Evolutionary conservation across 2,329 filamentous ascomycete genomes (phyloP).

Genomic region (Aspergillus sclerotialis): DNA sequence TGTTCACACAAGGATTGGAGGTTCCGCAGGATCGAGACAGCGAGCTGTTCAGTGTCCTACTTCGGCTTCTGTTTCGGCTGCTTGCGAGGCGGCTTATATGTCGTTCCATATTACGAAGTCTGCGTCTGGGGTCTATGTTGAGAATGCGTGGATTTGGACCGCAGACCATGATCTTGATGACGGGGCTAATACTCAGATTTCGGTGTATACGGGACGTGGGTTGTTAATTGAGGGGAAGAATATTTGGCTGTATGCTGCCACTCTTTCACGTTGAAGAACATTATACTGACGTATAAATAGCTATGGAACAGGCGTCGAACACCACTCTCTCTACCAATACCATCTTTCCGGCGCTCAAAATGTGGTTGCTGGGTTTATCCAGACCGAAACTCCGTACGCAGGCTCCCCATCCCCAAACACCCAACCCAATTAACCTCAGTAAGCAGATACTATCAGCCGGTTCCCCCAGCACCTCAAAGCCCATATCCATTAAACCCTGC

Average conservation of each 20-base stretch:
- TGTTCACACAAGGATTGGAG: conserved; percentile 46
- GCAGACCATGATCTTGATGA: conserved; percentile 53
- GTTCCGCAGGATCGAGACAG: conserved; percentile 45
- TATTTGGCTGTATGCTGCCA: conserved; percentile 23
- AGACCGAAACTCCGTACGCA: conserved; percentile 33
- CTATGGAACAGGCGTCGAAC: conserved; percentile 40
- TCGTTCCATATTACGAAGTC: conserved; percentile 29
- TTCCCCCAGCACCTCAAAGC: conserved; percentile 23
- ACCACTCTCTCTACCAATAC: conserved; percentile 44
- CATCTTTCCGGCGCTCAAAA: conserved; percentile 34
- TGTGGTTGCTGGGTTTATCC: conserved; percentile 28
- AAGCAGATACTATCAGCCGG: conserved; percentile 31
- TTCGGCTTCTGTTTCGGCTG: conserved; percentile 28
- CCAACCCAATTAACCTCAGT: not conserved
- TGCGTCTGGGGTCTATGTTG: conserved; percentile 36
- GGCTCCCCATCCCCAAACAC: not conserved
- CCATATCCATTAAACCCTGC: conserved; percentile 24
- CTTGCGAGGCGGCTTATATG: conserved; percentile 30
- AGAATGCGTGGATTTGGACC: conserved; percentile 48
- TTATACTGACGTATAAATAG: conserved; percentile 12
- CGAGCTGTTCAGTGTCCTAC: conserved; percentile 37
- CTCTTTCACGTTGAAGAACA: too few relatives aligned
- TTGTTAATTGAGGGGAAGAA: conserved; percentile 42
- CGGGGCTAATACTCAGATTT: conserved; percentile 41
- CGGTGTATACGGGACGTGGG: conserved; percentile 48